Conservation (phyloP, 2,329 filamentous ascomycete species). For the Aureobasidium sp. region DNA sequence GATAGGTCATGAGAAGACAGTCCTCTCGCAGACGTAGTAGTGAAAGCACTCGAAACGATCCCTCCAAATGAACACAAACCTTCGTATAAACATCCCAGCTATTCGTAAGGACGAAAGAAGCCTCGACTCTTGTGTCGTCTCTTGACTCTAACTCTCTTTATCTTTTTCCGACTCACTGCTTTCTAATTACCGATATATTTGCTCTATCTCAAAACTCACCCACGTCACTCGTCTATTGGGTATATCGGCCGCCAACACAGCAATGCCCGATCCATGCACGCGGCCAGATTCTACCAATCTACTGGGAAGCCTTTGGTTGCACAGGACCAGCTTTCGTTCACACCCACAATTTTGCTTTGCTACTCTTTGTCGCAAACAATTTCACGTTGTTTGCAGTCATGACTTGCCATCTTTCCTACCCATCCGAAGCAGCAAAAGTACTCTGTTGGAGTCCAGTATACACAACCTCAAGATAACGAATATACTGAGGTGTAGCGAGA, state of each 20-base stretch:
- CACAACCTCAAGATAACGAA: too few species aligned
- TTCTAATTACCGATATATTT: too few species aligned
- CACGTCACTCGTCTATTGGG: not conserved
- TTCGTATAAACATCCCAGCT: too few species aligned
- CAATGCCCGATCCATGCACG: not conserved
- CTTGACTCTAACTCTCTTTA: too few species aligned
- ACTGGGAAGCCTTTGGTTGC: not conserved
- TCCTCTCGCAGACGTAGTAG: too few species aligned
- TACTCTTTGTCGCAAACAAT: not conserved
- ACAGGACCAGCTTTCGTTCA: not conserved
- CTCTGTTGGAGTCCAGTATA: not conserved
- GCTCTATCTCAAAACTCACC: too few species aligned
- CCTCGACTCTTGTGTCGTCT: too few species aligned
- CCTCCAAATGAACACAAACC: too few species aligned
- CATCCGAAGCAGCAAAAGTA: not conserved
- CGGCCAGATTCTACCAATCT: constrained; percentile 1
- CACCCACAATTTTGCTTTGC: not conserved
- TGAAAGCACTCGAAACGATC: too few species aligned
- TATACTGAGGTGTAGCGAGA: not conserved
- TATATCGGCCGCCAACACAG: not conserved
- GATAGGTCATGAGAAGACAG: too few species aligned
- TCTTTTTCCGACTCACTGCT: too few species aligned
- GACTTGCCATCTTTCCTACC: not conserved
- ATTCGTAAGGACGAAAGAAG: too few species aligned
- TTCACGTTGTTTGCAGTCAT: not conserved